Evolutionary conservation across 1,284 basidiomycete species (phyloP).

Genomic region (Trametes versicolor): DNA sequence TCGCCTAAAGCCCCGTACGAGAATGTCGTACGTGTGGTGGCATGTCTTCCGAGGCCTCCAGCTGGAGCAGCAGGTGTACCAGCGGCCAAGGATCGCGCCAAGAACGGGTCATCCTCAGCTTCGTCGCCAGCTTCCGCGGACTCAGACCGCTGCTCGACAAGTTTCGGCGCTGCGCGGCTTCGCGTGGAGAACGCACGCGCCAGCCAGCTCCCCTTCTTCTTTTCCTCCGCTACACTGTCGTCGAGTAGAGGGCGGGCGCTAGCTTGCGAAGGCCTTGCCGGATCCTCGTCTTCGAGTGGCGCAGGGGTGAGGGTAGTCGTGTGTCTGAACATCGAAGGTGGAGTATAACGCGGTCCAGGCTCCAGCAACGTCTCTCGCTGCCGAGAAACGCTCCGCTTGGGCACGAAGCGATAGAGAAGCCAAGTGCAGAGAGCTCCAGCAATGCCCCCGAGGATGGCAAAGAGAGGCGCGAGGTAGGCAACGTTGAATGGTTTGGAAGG

Average conservation of each 20-base stretch:
- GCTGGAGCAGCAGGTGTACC: conserved; percentile 16
- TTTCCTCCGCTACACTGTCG: neutral
- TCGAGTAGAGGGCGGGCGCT: conserved; percentile 12
- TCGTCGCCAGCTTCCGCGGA: neutral
- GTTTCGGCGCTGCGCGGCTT: conserved; percentile 12
- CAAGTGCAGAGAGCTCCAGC: conserved; percentile 46
- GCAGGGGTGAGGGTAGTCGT: neutral
- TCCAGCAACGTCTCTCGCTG: conserved; percentile 37
- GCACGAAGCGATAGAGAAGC: conserved; percentile 39
- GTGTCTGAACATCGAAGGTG: conserved; percentile 33
- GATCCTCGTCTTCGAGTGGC: conserved; percentile 7
- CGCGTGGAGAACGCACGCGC: conserved; percentile 27
- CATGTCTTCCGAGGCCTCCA: neutral
- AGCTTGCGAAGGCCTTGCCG: conserved; percentile 13
- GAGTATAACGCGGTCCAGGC: conserved; percentile 51
- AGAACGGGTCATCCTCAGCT: conserved; percentile 41
- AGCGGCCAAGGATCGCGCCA: conserved; percentile 24
- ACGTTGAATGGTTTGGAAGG: conserved; percentile 41
- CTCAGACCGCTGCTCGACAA: neutral
- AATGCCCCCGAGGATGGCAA: conserved; percentile 48
- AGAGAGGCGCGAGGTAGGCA: conserved; percentile 53
- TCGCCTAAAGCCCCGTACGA: conserved; percentile 35
- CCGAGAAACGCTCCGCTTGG: conserved; percentile 20
- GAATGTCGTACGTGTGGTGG: conserved; percentile 12
- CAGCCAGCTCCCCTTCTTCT: conserved; percentile 26